Conservation (phyloP, 2,329 filamentous ascomycete genomes). For the Metarhizium sp. region DNA sequence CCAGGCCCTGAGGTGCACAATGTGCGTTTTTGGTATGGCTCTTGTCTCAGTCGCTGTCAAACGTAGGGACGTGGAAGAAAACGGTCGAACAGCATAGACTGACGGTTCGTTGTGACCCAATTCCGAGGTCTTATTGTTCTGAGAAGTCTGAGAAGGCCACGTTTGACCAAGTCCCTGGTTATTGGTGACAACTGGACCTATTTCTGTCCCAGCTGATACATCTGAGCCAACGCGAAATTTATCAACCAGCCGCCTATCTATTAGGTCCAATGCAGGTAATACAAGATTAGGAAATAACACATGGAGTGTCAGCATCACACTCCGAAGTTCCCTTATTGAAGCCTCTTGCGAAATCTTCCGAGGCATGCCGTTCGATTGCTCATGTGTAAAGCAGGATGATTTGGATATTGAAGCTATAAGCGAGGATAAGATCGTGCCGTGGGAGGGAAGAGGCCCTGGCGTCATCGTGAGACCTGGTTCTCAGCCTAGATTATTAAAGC, state of each 20-base stretch:
- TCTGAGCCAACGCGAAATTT: background rate
- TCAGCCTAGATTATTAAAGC: background rate
- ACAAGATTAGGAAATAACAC: constrained; percentile 74
- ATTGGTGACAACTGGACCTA: background rate
- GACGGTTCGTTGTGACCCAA: background rate
- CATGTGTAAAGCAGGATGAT: background rate
- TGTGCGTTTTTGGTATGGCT: constrained; percentile 37
- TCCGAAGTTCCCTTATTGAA: constrained; percentile 24
- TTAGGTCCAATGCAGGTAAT: constrained; percentile 75
- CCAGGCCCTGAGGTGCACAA: constrained; percentile 69
- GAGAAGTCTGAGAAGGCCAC: background rate
- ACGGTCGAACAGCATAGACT: constrained; percentile 59
- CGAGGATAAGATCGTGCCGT: background rate
- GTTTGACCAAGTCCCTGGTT: background rate
- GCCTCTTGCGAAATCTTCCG: background rate
- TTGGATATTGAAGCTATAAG: constrained; percentile 1
- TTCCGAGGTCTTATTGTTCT: background rate
- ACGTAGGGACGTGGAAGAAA: constrained; percentile 24
- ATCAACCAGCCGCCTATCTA: constrained; percentile 65
- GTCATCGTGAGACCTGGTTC: background rate
- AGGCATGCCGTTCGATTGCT: background rate
- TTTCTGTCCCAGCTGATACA: background rate
- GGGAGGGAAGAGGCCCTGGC: background rate
- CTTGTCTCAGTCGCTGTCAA: constrained; percentile 6
- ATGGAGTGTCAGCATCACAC: constrained; percentile 69